phyloP scores from a whole-genome alignment of 768 basidiomycete species.

The Strobilomyces dryophilus region DNA sequence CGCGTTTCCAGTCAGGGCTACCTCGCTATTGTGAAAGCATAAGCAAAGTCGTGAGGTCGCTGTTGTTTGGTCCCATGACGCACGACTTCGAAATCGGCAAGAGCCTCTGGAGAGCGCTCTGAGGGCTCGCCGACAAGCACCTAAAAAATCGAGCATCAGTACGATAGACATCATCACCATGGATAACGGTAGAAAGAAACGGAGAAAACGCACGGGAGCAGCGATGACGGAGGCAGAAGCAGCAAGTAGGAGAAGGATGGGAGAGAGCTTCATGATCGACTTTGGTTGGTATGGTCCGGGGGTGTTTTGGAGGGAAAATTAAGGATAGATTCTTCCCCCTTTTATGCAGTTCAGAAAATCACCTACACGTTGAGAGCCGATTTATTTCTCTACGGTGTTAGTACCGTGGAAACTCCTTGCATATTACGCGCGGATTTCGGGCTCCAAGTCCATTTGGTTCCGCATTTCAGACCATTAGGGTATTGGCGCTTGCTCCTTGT shows the following conservation, averaged over 20 bases:
- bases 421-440: not conserved
- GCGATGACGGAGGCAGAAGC: not conserved
- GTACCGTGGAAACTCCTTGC: not conserved
- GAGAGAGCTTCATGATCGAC: conserved; percentile 1
- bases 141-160: not conserved
- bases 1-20: not conserved
- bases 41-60: not conserved
- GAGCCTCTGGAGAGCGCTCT: not conserved
- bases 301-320: not conserved
- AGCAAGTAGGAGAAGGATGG: not conserved
- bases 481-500: no score
- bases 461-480: not conserved
- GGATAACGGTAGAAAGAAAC: not conserved
- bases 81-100: not conserved
- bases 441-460: not conserved
- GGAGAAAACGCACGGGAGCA: not conserved
- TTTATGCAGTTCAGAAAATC: not conserved
- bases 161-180: no score
- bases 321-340: not conserved
- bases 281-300: not conserved
- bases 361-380: not conserved
- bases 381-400: not conserved
- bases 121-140: not conserved
- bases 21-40: not conserved
- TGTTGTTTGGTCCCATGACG: not conserved